phyloP scores from a whole-genome alignment of 768 basidiomycete genomes.

The Royoungia palumana region DNA sequence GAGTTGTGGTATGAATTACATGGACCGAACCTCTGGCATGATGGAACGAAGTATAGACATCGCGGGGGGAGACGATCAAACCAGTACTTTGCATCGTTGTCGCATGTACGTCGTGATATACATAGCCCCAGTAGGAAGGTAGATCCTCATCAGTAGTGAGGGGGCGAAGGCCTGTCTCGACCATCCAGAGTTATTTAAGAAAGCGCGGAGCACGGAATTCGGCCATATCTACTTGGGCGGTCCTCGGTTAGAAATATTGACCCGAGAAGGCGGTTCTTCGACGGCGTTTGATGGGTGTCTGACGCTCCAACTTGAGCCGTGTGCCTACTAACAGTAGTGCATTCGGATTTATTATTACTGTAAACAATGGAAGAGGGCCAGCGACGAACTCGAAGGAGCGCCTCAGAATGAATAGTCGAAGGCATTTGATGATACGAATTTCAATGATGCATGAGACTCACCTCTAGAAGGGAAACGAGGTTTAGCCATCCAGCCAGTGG shows the following conservation, averaged over 20 bases:
- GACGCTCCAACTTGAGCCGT: conserved; percentile 1
- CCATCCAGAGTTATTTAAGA: background rate
- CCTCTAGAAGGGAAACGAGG: conserved; percentile 8
- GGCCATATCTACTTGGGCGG: conserved; percentile 3
- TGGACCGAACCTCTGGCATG: background rate
- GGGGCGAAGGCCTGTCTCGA: background rate
- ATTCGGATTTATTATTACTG: conserved; percentile 12
- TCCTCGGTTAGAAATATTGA: conserved; percentile 12
- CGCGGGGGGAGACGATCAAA: background rate
- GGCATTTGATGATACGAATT: conserved; percentile 7
- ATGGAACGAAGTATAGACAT: background rate
- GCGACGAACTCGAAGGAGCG: conserved; percentile 9
- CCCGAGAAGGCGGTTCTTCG: conserved; percentile 1
- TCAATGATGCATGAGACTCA: conserved; percentile 8
- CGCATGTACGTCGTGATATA: conserved; percentile 3
- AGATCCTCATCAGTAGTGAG: background rate
- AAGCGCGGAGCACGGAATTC: background rate
- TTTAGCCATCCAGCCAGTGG: conserved; percentile 5
- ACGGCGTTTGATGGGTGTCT: conserved; percentile 2
- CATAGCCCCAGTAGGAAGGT: conserved; percentile 3
- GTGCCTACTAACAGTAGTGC: background rate
- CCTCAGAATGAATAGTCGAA: conserved; percentile 6
- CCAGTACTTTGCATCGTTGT: conserved; percentile 3
- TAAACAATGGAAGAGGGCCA: conserved; percentile 2
- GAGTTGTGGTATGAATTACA: background rate